These are phyloP conservation scores for Phytopythium aichiense DNA, from an alignment of 352 stramenopile species.

Conservation along the genomic window DNA sequence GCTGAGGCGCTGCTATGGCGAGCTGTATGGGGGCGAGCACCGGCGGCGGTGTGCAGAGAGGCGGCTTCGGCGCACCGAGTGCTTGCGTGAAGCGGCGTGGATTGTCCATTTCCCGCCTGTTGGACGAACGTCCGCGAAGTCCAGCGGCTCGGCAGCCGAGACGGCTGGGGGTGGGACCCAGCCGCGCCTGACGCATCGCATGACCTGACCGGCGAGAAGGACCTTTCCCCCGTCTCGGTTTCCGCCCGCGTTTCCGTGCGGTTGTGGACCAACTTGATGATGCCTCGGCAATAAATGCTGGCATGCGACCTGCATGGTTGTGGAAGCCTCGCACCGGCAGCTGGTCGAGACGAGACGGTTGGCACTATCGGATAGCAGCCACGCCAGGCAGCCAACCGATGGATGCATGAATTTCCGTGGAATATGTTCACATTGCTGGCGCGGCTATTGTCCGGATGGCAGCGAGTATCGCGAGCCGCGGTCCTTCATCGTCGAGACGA, in stretches of 20 bases:
- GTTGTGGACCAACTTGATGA: conserved; percentile 8
- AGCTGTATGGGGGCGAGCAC: background rate
- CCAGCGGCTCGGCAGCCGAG: background rate
- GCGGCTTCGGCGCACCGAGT: background rate
- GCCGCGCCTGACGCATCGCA: background rate
- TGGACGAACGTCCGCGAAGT: background rate
- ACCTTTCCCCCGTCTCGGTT: conserved; percentile 2
- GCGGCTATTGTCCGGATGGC: no score
- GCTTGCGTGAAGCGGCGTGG: conserved; percentile 1
- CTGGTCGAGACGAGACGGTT: no score
- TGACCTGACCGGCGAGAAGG: conserved; percentile 6
- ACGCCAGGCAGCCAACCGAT: no score
- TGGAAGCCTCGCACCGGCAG: no score
- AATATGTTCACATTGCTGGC: no score
- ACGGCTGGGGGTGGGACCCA: background rate
- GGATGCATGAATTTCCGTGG: no score
- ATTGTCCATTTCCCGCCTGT: conserved; percentile 3
- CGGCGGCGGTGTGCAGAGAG: background rate
- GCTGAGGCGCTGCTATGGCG: background rate
- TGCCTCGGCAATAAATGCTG: no score
- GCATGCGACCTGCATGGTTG: no score
- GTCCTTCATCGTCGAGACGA: no score
- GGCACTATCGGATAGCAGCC: no score
- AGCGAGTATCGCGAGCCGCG: no score
- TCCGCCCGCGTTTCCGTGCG: background rate